phyloP scores from a whole-genome alignment of 2,329 filamentous ascomycete genomes.

The Paracorniculantispora psalliotae region DNA sequence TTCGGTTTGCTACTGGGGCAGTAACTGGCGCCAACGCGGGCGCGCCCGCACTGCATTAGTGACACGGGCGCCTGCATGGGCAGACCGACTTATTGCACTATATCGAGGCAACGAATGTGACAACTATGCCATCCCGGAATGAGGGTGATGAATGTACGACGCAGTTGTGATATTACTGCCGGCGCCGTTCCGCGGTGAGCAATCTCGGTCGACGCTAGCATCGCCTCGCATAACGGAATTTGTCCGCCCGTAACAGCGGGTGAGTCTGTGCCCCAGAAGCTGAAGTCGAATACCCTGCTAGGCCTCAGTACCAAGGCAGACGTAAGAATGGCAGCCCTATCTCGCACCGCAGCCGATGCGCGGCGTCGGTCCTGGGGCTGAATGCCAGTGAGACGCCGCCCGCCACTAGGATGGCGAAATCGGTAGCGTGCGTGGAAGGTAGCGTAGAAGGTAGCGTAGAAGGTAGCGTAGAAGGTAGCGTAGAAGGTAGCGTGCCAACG shows the following conservation, averaged over 20 bases:
- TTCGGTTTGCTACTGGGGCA: background rate
- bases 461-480: too few relatives aligned
- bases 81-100: conserved; percentile 8
- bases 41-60: conserved; percentile 5
- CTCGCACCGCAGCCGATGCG: conserved; percentile 1
- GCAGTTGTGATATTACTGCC: too few relatives aligned
- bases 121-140: background rate
- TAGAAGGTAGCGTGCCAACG: too few relatives aligned
- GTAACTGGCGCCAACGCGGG: background rate
- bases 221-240: background rate
- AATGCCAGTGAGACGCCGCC: conserved; percentile 1
- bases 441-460: too few relatives aligned
- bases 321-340: conserved; percentile 3
- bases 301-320: background rate
- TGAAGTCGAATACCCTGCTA: background rate
- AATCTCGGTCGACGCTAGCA: conserved; percentile 7
- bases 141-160: background rate
- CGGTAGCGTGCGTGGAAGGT: too few relatives aligned
- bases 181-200: background rate
- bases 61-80: conserved; percentile 7
- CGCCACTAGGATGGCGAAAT: too few relatives aligned
- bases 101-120: background rate
- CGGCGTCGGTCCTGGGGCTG: conserved; percentile 12
- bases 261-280: background rate
- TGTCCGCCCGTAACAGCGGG: background rate